Evolutionary conservation across 495 filamentous ascomycete species (phyloP).

Genomic region (Aspergillus panamensis): DNA sequence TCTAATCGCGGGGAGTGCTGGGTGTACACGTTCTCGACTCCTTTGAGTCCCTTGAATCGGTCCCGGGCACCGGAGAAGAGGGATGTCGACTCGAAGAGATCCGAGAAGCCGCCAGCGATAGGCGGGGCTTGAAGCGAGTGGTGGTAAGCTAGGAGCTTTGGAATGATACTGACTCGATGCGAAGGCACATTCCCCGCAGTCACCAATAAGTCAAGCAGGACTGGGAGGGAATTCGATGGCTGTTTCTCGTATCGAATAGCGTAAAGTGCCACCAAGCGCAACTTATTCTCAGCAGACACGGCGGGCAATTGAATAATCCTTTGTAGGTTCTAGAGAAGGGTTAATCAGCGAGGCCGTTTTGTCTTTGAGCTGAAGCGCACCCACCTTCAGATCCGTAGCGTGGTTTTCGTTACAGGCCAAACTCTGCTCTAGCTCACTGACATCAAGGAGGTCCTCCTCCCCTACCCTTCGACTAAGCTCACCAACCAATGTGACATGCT

Average conservation of each 20-base stretch:
- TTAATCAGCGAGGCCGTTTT: background rate
- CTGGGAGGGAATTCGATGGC: constrained; percentile 70
- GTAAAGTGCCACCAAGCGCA: constrained; percentile 86
- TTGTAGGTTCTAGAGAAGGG: constrained; percentile 66
- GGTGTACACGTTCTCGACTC: constrained; percentile 97
- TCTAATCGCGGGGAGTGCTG: constrained; percentile 91
- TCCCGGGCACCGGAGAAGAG: constrained; percentile 88
- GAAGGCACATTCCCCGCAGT: constrained; percentile 70
- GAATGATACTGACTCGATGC: constrained; percentile 68
- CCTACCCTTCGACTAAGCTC: constrained; percentile 86
- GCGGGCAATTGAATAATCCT: constrained; percentile 70
- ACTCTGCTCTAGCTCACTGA: constrained; percentile 95
- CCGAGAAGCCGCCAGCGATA: constrained; percentile 70
- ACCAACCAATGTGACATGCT: constrained; percentile 93
- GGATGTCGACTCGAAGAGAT: constrained; percentile 86
- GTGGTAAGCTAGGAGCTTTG: constrained; percentile 77
- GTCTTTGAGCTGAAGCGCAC: constrained; percentile 5
- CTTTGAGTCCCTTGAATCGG: constrained; percentile 91
- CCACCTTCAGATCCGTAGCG: constrained; percentile 76
- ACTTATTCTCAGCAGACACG: constrained; percentile 73
- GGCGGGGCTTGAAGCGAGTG: constrained; percentile 72
- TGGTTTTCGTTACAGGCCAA: constrained; percentile 97
- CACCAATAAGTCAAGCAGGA: constrained; percentile 79
- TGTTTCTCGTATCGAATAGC: constrained; percentile 87
- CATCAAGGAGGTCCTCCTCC: constrained; percentile 80